Evolutionary conservation across 179 eudicot genomes (phyloP).

Genomic region (Spinacia oleracea): DNA sequence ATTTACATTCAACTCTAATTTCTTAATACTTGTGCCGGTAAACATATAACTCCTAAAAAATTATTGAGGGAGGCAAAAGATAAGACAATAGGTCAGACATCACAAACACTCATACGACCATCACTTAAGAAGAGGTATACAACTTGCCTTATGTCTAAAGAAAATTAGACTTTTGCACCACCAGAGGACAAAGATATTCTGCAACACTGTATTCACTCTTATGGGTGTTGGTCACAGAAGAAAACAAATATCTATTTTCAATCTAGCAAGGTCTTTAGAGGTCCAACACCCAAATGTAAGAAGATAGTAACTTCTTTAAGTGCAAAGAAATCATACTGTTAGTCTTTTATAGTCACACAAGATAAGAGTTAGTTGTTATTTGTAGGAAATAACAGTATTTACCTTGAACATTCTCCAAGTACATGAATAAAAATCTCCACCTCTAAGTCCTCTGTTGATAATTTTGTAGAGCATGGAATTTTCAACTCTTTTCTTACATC

Average conservation of each 20-base stretch:
- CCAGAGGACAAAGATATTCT: not conserved
- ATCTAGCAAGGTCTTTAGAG: not conserved
- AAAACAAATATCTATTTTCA: not conserved
- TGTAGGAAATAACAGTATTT: conserved; percentile 7
- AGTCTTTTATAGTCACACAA: not conserved
- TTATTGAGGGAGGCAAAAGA: not conserved
- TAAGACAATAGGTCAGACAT: not conserved
- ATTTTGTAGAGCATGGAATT: conserved; percentile 72
- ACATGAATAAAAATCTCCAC: conserved; percentile 84
- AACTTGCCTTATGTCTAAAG: not conserved
- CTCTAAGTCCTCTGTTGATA: conserved; percentile 81
- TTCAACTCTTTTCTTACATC: conserved; percentile 65
- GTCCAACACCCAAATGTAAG: not conserved
- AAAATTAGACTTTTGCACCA: not conserved
- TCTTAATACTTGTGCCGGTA: too few species aligned
- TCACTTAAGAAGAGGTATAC: not conserved
- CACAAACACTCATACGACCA: not conserved
- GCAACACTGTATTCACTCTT: not conserved
- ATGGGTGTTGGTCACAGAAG: not conserved
- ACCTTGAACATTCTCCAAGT: conserved; percentile 74
- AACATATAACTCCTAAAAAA: too few species aligned
- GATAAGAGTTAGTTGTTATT: not conserved
- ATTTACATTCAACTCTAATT: too few species aligned
- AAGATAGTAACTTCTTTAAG: not conserved
- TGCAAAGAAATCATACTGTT: not conserved